Base-by-base conservation (phyloP, 257 asterid species). In the Thymus mandschuricus region DNA sequence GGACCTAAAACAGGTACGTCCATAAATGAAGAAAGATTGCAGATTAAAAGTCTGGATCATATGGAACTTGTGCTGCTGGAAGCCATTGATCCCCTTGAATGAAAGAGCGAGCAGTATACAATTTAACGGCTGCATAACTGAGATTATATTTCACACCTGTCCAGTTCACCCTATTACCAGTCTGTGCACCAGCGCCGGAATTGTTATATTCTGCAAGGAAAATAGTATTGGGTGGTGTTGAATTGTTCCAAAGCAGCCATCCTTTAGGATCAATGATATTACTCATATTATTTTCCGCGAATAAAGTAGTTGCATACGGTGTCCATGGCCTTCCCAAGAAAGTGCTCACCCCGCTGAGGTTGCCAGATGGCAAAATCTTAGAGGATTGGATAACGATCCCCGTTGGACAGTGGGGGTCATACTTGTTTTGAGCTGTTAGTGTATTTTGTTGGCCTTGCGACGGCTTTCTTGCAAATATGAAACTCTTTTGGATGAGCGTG, bases 311-410 rank as follows among this genome's bases (percentile, higher is more conserved):
- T 4, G 83, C 76, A 12, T 60, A 78, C 8, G 52, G 30, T 15
- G 28, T 78, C 88, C 83, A 76, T 1, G 88, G 85, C 41, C 88
- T 69, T 8, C 85, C 88, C 46, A 83, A 30, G 61, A 44, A 65
- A 1, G 76, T 69, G 8, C 13, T 31, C 28, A 60, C 54, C 3
- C 79, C 79, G 0, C 74, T 52, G 0, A 83, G 78, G 30, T 76
- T 66, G 1, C 65, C 75, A 0, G 80, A 56, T 5, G 83, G 29
- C 54, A n/a, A 15, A 33, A 83, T 66, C 3, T 15, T 28, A 6
- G 69, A 75, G 34, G 56, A 51, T 7, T 83, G 88, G 45, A 83
- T 64, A 0, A 77, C 71, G 8, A 78, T 75, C 40, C 80, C 85
- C 0, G 83, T 75, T 61, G 43, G n/a, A 1, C 66, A 31, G 0